These are phyloP conservation scores for Camelina neglecta DNA, from an alignment of 345 rosid species.

Conservation along the genomic window DNA sequence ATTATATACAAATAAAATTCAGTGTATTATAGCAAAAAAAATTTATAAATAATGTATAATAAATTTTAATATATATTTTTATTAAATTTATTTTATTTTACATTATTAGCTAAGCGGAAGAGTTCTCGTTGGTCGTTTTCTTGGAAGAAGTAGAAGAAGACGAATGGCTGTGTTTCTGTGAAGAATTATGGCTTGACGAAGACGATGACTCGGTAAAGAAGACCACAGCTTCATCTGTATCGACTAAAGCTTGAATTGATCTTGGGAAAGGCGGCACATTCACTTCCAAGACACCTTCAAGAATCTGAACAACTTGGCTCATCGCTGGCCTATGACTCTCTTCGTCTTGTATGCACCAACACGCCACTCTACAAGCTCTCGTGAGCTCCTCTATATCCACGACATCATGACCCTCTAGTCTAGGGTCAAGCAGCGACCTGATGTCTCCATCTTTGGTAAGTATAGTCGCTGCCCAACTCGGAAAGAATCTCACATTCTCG, in stretches of 20 bases:
- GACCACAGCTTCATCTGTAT: slow-evolving; percentile 34
- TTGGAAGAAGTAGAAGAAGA: slow-evolving; percentile 36
- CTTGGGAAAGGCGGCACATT: slow-evolving; percentile 64
- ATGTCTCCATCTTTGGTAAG: slow-evolving; percentile 56
- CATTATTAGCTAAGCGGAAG: slow-evolving; percentile 22
- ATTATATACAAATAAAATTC: too few relatives aligned
- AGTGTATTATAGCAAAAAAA: too few relatives aligned
- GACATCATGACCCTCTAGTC: slow-evolving; percentile 44
- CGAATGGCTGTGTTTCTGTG: slow-evolving; percentile 37
- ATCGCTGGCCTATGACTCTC: slow-evolving; percentile 74
- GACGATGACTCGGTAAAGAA: slow-evolving; percentile 46
- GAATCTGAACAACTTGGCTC: slow-evolving; percentile 87
- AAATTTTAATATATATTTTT: too few relatives aligned
- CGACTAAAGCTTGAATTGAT: slow-evolving; percentile 56
- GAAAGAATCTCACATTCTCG: slow-evolving; percentile 61
- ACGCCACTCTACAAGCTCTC: slow-evolving; percentile 67
- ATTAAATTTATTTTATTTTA: neutral
- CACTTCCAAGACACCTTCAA: slow-evolving; percentile 73
- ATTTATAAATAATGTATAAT: too few relatives aligned
- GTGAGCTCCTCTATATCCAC: slow-evolving; percentile 67
- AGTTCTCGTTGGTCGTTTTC: slow-evolving; percentile 23
- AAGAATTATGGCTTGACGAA: slow-evolving; percentile 35
- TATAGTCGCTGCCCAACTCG: slow-evolving; percentile 58
- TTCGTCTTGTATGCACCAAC: slow-evolving; percentile 93
- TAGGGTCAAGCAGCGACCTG: slow-evolving; percentile 59